These are phyloP conservation scores for Cyclotella distinguenda DNA, from an alignment of 108 stramenopile genomes.

Conservation along the genomic window DNA sequence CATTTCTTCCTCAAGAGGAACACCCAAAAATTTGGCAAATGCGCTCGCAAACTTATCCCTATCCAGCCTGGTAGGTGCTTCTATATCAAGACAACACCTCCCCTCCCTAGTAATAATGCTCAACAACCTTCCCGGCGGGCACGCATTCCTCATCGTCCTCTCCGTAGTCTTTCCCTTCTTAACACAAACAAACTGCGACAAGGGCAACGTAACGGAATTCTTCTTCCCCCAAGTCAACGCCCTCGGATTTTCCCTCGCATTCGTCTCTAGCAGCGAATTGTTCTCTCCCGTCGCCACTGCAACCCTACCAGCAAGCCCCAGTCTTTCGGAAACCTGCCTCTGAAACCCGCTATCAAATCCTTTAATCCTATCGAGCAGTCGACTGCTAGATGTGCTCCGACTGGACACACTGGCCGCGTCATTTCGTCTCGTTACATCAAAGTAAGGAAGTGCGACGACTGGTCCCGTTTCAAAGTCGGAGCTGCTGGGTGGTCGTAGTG, in stretches of 20 bases:
- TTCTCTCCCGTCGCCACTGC: conserved; percentile 1
- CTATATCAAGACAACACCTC: conserved; percentile 71
- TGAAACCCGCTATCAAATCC: too few species aligned
- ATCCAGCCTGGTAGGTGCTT: conserved; percentile 83
- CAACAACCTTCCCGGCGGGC: conserved; percentile 54
- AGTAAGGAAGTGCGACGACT: conserved; percentile 3
- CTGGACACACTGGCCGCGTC: conserved; percentile 12
- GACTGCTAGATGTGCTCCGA: conserved; percentile 10
- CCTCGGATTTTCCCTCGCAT: conserved; percentile 1
- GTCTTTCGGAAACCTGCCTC: not conserved
- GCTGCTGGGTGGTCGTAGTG: conserved; percentile 38
- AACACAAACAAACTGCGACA: conserved; percentile 64
- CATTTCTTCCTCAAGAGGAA: conserved; percentile 57
- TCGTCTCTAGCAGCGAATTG: conserved; percentile 5
- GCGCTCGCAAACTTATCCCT: conserved; percentile 87
- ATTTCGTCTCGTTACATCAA: conserved; percentile 5
- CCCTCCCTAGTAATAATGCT: conserved; percentile 61
- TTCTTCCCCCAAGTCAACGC: conserved; percentile 87
- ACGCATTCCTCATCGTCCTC: conserved; percentile 61
- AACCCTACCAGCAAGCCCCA: too few species aligned
- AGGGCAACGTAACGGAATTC: conserved; percentile 64
- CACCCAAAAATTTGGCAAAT: conserved; percentile 72
- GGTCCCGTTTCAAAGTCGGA: conserved; percentile 17
- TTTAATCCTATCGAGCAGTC: conserved; percentile 22
- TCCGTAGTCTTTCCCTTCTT: conserved; percentile 85